Evolutionary conservation across 768 basidiomycete species (phyloP), one percentile per base, ranked within the genome.

Genomic region (Leccinum obscurum): DNA sequence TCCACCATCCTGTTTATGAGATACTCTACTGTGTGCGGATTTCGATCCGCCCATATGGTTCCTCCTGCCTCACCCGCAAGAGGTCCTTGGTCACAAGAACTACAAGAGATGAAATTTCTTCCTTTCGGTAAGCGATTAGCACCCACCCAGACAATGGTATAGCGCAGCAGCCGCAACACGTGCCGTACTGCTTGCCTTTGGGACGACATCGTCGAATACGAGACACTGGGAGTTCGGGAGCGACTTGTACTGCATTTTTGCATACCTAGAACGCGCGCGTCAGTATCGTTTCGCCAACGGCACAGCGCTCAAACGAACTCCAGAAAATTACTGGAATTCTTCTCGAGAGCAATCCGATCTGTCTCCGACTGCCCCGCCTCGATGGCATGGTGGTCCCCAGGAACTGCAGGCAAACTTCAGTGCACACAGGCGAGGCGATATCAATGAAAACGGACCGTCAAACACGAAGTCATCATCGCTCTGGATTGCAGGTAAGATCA

Each of bases 161-260:
- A 94, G 87, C 4, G 86, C 92, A 15, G 89, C 84, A 9, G 92
- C 86, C 10, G 90, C 92, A 39, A 93, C 88, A 68, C 87, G 90
- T 10, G 83, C 80, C 4, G 88, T 90, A 65, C 87, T 91, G 1
- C 87, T 83, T 49, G 74, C 69, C 62, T 76, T 81, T 10, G 90
- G 90, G 10, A 85, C 88, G 35, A 93, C 79, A 34, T 78, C 80
- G 59, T 88, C 84, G 68, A 93, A 91, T 10, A 75, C 78, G 35
- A 93, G 75, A 57, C 76, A 72, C 15, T 77, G 74, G 7, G 77
- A 72, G 52, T 73, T 75, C 26, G 87, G 81, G 56, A 87, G 79
- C 1, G 85, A 81, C 61, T 81, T 83, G 53, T 82, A 76, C 67
- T 89, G 90, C 89, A 90, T 90, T 74, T 84, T 89, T 49, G 83